Percentiles rank a stretch among this genome's conserved stretches.
These are phyloP conservation scores for Trebouxia gelatinosa DNA, from an alignment of 163 green algal species.

Conservation along the genomic window DNA sequence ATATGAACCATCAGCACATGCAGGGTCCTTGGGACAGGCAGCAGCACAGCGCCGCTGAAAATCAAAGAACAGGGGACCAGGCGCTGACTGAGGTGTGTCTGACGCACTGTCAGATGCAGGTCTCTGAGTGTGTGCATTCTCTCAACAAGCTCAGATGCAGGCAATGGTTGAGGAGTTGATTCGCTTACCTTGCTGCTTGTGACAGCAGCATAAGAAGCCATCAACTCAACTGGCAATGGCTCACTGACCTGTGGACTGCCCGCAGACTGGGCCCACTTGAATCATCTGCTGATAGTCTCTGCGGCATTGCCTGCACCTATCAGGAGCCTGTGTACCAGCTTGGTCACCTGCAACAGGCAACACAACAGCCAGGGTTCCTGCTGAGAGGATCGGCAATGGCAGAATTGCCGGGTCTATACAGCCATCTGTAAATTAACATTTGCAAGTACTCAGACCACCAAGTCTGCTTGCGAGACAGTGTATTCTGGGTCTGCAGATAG, in stretches of 20 bases:
- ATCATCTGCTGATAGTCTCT: neutral
- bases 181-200: conserved; percentile 8
- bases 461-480: conserved; percentile 24
- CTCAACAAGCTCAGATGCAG: neutral
- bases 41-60: conserved; percentile 5
- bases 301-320: neutral
- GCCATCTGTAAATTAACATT: conserved; percentile 29
- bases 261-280: neutral
- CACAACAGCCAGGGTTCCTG: conserved; percentile 1
- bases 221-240: neutral
- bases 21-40: conserved; percentile 13
- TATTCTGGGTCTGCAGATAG: conserved; percentile 27
- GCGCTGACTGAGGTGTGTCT: neutral
- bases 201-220: conserved; percentile 9
- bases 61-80: neutral
- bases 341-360: conserved; percentile 9
- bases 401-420: conserved; percentile 25
- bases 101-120: neutral
- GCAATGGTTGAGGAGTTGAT: neutral
- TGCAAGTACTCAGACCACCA: conserved; percentile 37
- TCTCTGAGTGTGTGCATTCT: too few relatives aligned
- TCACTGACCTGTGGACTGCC: neutral
- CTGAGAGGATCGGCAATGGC: conserved; percentile 42
- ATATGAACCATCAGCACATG: neutral
- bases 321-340: neutral